Percentiles rank a stretch among this genome's conserved stretches.
Conservation (phyloP, 805 yeast genomes). For the Lachancea dasiensis region DNA sequence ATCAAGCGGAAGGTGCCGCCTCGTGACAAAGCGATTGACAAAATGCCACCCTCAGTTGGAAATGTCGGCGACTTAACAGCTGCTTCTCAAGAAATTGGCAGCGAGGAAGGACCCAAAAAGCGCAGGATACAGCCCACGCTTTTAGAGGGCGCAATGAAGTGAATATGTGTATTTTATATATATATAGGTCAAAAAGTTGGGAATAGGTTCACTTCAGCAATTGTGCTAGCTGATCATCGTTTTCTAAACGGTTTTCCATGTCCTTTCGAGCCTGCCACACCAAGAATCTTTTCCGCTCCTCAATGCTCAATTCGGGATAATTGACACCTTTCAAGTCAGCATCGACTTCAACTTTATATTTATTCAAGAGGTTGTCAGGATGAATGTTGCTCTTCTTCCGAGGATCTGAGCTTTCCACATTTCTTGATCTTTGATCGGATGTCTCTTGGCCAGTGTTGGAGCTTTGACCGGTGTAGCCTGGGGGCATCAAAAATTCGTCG, state of each 20-base stretch:
- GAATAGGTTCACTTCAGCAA: constrained; percentile 4
- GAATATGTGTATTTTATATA: not conserved
- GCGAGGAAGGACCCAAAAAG: constrained; percentile 10
- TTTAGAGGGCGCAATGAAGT: too few relatives aligned
- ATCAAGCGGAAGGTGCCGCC: not conserved
- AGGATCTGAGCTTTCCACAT: constrained; percentile 19
- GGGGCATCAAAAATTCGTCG: constrained; percentile 55
- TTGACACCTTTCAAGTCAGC: constrained; percentile 17
- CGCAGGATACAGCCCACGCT: constrained; percentile 23
- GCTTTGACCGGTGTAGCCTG: constrained; percentile 30
- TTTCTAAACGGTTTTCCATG: constrained; percentile 34
- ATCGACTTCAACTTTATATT: constrained; percentile 22
- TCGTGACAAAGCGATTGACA: not conserved
- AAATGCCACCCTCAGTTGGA: not conserved
- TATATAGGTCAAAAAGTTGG: not conserved
- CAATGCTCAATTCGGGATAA: constrained; percentile 18
- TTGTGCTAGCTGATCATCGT: constrained; percentile 13
- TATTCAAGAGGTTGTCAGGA: constrained; percentile 28
- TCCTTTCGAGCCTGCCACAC: constrained; percentile 56
- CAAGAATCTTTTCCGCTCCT: constrained; percentile 37
- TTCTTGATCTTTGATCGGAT: not conserved
- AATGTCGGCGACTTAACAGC: too few relatives aligned
- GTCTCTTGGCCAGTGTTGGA: constrained; percentile 6
- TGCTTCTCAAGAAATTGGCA: not conserved
- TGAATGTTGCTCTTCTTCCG: constrained; percentile 28